Conservation (phyloP, 2,329 filamentous ascomycete genomes). For the Pestalotiopsis sp. region DNA sequence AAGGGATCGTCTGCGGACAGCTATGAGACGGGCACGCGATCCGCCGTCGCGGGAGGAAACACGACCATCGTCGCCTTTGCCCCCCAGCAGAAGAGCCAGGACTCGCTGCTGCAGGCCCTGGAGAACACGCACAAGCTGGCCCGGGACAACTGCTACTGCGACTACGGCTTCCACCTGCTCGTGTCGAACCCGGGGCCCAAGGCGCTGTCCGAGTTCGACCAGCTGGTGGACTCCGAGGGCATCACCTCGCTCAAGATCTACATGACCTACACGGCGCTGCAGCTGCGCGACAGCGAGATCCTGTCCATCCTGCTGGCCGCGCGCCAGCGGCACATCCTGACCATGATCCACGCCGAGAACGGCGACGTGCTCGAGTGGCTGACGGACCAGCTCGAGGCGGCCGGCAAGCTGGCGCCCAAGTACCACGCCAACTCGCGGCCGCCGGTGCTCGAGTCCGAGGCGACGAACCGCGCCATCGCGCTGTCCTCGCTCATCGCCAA, state of each 20-base stretch:
- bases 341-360: conserved; percentile 58
- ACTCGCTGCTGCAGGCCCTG: conserved; percentile 33
- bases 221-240: conserved; percentile 35
- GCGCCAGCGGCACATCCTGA: conserved; percentile 41
- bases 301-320: conserved; percentile 51
- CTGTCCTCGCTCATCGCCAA: conserved; percentile 48
- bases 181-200: conserved; percentile 38
- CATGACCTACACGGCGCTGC: conserved; percentile 48
- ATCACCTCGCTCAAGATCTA: conserved; percentile 46
- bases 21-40: conserved; percentile 46
- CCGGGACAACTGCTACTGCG: conserved; percentile 40
- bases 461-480: conserved; percentile 52
- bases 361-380: conserved; percentile 55
- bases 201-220: conserved; percentile 41
- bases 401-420: conserved; percentile 46
- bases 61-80: conserved; percentile 61
- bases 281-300: conserved; percentile 48
- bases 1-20: conserved; percentile 33
- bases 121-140: conserved; percentile 46
- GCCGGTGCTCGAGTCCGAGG: conserved; percentile 50
- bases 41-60: conserved; percentile 57
- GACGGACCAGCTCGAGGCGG: conserved; percentile 50
- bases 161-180: conserved; percentile 49
- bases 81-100: conserved; percentile 42
- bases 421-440: conserved; percentile 52